Evolutionary conservation across 2,329 filamentous ascomycete species (phyloP), one percentile per base, ranked within the genome.

Genomic region (Geosmithia morbida): DNA sequence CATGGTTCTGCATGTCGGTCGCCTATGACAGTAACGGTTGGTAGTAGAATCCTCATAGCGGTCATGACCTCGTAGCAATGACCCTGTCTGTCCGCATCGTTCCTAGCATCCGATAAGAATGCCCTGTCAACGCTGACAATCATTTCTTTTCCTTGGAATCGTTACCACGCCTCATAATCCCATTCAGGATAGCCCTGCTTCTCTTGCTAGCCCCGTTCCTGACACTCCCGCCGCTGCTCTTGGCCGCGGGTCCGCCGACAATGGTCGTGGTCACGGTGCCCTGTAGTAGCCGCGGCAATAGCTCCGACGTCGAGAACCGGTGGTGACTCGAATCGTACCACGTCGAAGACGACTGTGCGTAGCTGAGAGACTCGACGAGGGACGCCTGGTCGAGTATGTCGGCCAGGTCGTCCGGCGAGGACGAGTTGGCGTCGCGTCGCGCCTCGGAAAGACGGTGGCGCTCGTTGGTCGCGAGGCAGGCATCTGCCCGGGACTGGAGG

Each of bases 391-490:
- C 74, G 19, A 76, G 56, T 2, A 65, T 64, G n/a, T 77, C 72
- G 7, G 66, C 60, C 1, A 75, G 54, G 13, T 70, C 62, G 3
- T 65, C 61, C 4, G 43, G 16, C 6, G 22, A 39, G 7, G 39
- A 17, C 6, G 14, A 16, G 16, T 17, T 11, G 13, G 40, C 26
- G 8, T 19, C 20, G 33, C 41, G 30, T 7, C 44, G 39, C 1
- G 44, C 39, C 19, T 71, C 68, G 14, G 59, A 60, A 18, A 59
- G 59, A 3, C 71, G 71, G 7, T 67, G 56, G 2, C 60, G 57
- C 48, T 77, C 71, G 4, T 76, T 63, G 46, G 67, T 68, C 14
- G 67, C 65, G 41, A 75, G 66, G 51, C 74, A 79, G 2, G 67
- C 64, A 41, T 74, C 67, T 1, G 74, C 67, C 7, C 72, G 71